Percentiles rank a stretch among this genome's conserved stretches.
These are phyloP conservation scores for Bruguiera parviflora DNA, from an alignment of 345 rosid species.

Conservation along the genomic window DNA sequence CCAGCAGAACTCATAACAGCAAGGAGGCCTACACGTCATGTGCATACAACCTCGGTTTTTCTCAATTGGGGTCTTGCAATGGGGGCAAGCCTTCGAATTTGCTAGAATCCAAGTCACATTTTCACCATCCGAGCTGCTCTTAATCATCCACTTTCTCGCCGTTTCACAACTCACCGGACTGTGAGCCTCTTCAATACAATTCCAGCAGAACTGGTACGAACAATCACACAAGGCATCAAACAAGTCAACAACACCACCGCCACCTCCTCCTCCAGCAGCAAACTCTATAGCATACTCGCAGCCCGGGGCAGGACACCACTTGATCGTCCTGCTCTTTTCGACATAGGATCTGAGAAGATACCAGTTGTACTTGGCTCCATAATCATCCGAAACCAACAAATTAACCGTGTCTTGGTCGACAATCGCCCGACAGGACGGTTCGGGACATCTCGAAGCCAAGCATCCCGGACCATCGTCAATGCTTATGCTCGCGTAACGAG, in stretches of 20 bases:
- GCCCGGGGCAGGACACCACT: constrained; percentile 94
- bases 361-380: constrained; percentile 53
- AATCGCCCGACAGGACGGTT: constrained; percentile 67
- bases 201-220: constrained; percentile 72
- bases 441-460: constrained; percentile 74
- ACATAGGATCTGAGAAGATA: constrained; percentile 71
- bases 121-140: constrained; percentile 78
- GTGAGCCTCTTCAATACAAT: constrained; percentile 88
- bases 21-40: constrained; percentile 88
- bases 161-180: constrained; percentile 86
- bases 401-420: constrained; percentile 64
- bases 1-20: constrained; percentile 94
- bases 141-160: constrained; percentile 67
- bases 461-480: constrained; percentile 81
- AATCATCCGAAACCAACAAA: constrained; percentile 47
- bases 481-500: constrained; percentile 46
- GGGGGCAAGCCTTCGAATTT: constrained; percentile 92
- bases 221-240: constrained; percentile 71
- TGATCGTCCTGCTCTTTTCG: constrained; percentile 74
- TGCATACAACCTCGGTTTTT: constrained; percentile 97
- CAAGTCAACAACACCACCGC: constrained; percentile 34
- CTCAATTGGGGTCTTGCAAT: constrained; percentile 84
- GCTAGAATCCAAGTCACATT: constrained; percentile 92
- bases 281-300: constrained; percentile 74
- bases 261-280: constrained; percentile 19